A percentile compares a stretch with the other conserved stretches of the same genome.
These are phyloP conservation scores for Myrica gale DNA, from an alignment of 306 rosid genomes.

Conservation along the genomic window DNA sequence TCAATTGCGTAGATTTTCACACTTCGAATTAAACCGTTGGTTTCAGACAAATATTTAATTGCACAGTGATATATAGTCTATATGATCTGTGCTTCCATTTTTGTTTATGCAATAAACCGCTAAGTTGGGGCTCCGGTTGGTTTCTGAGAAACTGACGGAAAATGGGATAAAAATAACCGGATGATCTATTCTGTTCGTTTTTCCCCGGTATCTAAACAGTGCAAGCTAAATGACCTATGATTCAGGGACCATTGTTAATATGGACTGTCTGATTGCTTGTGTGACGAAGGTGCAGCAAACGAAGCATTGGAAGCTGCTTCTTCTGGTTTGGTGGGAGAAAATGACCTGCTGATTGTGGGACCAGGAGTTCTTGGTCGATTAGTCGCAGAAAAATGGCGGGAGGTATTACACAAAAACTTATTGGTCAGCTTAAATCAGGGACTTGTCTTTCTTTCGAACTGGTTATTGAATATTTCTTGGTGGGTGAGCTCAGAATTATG, in stretches of 20 bases:
- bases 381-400: constrained; percentile 77
- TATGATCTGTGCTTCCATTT: background rate
- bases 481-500: background rate
- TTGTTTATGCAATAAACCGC: background rate
- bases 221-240: background rate
- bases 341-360: constrained; percentile 78
- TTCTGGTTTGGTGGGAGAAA: constrained; percentile 45
- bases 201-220: background rate
- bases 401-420: constrained; percentile 39
- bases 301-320: constrained; percentile 39
- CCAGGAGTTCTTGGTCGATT: constrained; percentile 95
- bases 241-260: background rate
- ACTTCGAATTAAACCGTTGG: no score
- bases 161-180: background rate
- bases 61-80: no score
- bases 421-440: background rate
- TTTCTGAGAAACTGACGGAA: background rate
- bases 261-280: constrained; percentile 6
- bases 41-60: background rate
- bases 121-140: background rate
- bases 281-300: constrained; percentile 42
- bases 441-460: background rate
- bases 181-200: background rate
- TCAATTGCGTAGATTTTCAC: background rate
- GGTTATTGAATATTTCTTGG: background rate